phyloP scores from a whole-genome alignment of 2,329 filamentous ascomycete genomes.

The Claviceps sp. region DNA sequence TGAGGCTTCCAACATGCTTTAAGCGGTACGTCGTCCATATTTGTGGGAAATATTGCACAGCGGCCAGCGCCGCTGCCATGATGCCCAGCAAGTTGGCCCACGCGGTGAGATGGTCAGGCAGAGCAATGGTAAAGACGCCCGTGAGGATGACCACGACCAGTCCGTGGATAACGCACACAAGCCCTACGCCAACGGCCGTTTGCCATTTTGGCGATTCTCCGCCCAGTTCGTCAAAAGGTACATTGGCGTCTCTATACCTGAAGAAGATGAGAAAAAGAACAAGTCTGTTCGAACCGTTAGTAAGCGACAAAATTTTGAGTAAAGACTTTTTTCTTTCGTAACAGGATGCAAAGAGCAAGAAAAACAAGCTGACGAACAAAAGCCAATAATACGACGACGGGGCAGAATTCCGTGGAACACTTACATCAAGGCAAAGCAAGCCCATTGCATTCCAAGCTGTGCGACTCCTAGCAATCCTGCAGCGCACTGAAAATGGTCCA shows the following conservation, averaged over 20 bases:
- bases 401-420: conserved; percentile 18
- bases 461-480: conserved; percentile 78
- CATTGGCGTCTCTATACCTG: conserved; percentile 45
- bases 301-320: neutral
- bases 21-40: conserved; percentile 82
- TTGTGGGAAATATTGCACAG: conserved; percentile 87
- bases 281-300: conserved; percentile 43
- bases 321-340: no score
- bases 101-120: conserved; percentile 48
- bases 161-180: conserved; percentile 60
- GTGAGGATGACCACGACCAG: conserved; percentile 57
- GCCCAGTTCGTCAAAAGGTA: conserved; percentile 34
- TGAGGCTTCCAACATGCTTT: conserved; percentile 78
- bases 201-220: conserved; percentile 54
- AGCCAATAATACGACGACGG: neutral
- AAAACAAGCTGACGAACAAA: no score
- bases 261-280: conserved; percentile 94
- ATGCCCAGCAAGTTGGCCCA: conserved; percentile 85
- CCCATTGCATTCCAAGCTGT: conserved; percentile 85
- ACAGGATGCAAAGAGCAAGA: no score
- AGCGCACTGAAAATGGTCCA: conserved; percentile 70
- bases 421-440: conserved; percentile 84
- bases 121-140: conserved; percentile 49
- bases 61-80: conserved; percentile 63
- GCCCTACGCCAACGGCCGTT: conserved; percentile 64